Conservation (phyloP, 2,329 filamentous ascomycete species). For the Aureobasidium sp. region DNA sequence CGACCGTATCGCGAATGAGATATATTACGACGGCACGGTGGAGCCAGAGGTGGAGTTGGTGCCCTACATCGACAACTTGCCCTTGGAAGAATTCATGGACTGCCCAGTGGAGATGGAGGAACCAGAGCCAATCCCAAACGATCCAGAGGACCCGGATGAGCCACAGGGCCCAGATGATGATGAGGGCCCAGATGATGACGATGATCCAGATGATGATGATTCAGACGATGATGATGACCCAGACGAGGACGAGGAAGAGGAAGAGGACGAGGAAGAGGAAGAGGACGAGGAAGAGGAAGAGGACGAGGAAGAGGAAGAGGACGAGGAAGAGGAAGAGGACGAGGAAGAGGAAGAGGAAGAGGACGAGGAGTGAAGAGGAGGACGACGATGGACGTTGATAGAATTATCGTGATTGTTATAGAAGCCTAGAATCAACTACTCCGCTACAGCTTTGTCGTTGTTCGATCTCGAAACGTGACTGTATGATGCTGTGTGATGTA, state of each 20-base stretch:
- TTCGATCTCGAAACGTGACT: not conserved
- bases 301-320: not conserved
- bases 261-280: not conserved
- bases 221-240: not conserved
- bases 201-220: not conserved
- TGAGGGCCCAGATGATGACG: not conserved
- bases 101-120: not conserved
- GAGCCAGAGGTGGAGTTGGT: slow-evolving; percentile 7
- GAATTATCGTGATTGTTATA: not conserved
- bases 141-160: not conserved
- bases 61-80: not conserved
- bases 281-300: not conserved
- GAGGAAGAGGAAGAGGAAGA: not conserved
- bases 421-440: not conserved
- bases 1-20: slow-evolving; percentile 1
- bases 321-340: not conserved
- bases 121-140: not conserved
- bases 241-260: not conserved
- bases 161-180: not conserved
- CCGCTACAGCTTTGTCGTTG: not conserved
- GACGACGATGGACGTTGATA: not conserved
- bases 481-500: not conserved
- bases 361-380: not conserved
- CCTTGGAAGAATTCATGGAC: not conserved
- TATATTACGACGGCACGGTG: not conserved